Percentiles rank a stretch among this genome's conserved stretches.
These are phyloP conservation scores for Macrophomina pseudophaseolina DNA, from an alignment of 2,329 filamentous ascomycete species.

Conservation along the genomic window DNA sequence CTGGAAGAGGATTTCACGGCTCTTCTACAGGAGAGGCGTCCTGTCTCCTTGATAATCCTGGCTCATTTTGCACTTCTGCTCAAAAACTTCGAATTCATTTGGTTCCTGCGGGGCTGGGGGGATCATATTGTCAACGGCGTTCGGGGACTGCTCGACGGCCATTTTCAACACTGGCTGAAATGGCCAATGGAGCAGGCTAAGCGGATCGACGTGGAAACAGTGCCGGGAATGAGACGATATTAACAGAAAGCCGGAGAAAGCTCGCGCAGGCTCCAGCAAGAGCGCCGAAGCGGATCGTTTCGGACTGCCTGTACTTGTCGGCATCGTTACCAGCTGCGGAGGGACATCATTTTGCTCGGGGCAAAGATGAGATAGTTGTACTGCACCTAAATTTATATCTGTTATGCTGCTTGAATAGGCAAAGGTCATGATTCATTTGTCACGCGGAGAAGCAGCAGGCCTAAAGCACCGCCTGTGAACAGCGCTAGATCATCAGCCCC, in stretches of 20 bases:
- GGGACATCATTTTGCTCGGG: no score
- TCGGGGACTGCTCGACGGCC: slow-evolving; percentile 27
- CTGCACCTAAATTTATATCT: no score
- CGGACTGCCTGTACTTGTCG: no score
- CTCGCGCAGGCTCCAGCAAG: no score
- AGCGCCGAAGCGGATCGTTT: no score
- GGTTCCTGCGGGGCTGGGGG: slow-evolving; percentile 31
- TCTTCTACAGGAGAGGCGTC: slow-evolving; percentile 31
- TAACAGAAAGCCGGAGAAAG: no score
- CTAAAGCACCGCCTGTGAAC: background rate
- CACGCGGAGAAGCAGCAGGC: no score
- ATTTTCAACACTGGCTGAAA: slow-evolving; percentile 35
- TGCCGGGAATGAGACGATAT: no score
- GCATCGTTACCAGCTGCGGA: no score
- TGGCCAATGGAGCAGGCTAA: slow-evolving; percentile 22
- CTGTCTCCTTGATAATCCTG: slow-evolving; percentile 34
- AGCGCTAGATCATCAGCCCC: background rate
- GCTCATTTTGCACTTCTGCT: slow-evolving; percentile 34
- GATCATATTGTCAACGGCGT: slow-evolving; percentile 30
- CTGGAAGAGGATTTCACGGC: slow-evolving; percentile 32
- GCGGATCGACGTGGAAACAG: background rate
- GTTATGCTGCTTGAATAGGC: no score
- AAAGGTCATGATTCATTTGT: no score
- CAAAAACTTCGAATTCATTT: slow-evolving; percentile 30
- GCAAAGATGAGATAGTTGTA: no score